Base-by-base conservation (phyloP, 2,329 filamentous ascomycete genomes). In the Colletotrichum siamense region DNA sequence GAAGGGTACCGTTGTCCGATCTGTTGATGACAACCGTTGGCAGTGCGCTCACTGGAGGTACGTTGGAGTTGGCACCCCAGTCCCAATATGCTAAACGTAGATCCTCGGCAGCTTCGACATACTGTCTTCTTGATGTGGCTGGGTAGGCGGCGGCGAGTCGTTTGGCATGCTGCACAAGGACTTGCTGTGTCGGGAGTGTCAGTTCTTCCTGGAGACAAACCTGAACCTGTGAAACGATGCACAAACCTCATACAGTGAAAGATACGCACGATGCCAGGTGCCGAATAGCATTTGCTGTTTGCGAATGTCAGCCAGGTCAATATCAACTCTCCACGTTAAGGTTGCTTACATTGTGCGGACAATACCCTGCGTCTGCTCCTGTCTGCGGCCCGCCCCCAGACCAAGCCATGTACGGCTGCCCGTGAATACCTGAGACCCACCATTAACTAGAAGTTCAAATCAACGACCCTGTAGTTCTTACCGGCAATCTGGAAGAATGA, bases 401-500 rank as follows among this genome's bases (percentile, higher is more conserved):
- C 91, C 92, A 94, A 3, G 88, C 81, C 18, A 85, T 82, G 78
- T 87, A 92, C 12, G 93, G 92, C 77, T 88, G 88, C 16, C 92
- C 92, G 82, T 94, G 92, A 77, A 94, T 91, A 28, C 89, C 91
- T 91, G 44, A n/a, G 9, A 67, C 13, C 57, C 9, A 67, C 5
- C 49, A 9, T 64, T 18, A 73, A 6, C 18, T 24, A 24, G 24
- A 10, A 10, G 5, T 18, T 22, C 16, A 26, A 24, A n/a, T 13
- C 3, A 8, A 22, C 12, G 8, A 10, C 7, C 3, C 15, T 4
- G 5, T 22, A n/a, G n/a, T 28, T 63, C 86, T 73, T 81, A 90
- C 93, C 91, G 59, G 90, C 87, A 72, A 94, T 86, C 80, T 92
- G 89, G 80, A 92, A 94, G 82, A 90, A 94, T 0, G 92, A 93